Evolutionary conservation across 2,329 filamentous ascomycete genomes (phyloP).

Genomic region (Tolypocladium ovalisporum): DNA sequence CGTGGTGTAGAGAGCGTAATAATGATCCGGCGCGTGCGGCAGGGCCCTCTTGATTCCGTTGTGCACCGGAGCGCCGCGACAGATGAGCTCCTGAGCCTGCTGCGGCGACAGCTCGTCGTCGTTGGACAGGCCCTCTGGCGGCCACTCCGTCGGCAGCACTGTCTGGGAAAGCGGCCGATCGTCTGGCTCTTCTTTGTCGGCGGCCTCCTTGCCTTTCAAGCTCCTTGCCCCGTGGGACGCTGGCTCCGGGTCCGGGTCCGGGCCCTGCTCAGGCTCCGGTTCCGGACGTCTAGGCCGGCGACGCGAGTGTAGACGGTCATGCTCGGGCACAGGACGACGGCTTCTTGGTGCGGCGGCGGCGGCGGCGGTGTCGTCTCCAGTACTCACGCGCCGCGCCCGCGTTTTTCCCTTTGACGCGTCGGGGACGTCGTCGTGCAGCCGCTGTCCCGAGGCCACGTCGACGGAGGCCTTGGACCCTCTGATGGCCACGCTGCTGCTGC

Average conservation of each 20-base stretch:
- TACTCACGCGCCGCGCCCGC: neutral
- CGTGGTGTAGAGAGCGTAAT: conserved; percentile 45
- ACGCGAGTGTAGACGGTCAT: conserved; percentile 16
- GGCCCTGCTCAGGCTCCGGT: conserved; percentile 12
- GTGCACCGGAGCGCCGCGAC: conserved; percentile 45
- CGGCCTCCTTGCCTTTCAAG: neutral
- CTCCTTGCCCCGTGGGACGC: neutral
- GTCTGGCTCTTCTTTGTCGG: neutral
- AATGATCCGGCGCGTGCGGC: conserved; percentile 43
- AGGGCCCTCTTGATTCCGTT: conserved; percentile 43
- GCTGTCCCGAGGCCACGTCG: neutral
- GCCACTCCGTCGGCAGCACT: conserved; percentile 33
- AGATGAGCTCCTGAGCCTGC: conserved; percentile 46
- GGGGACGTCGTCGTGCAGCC: neutral
- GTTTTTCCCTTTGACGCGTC: neutral
- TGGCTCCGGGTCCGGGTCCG: neutral
- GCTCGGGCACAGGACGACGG: neutral
- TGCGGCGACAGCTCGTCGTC: conserved; percentile 40
- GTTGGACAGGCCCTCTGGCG: conserved; percentile 37
- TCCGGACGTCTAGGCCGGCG: conserved; percentile 31
- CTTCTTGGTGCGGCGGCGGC: neutral
- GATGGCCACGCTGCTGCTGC: conserved; percentile 31
- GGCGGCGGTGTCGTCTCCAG: neutral
- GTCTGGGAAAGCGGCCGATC: neutral
- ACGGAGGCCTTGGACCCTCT: neutral